Base-by-base conservation (phyloP, 2,329 filamentous ascomycete species). In the Aspergillus candidus region DNA sequence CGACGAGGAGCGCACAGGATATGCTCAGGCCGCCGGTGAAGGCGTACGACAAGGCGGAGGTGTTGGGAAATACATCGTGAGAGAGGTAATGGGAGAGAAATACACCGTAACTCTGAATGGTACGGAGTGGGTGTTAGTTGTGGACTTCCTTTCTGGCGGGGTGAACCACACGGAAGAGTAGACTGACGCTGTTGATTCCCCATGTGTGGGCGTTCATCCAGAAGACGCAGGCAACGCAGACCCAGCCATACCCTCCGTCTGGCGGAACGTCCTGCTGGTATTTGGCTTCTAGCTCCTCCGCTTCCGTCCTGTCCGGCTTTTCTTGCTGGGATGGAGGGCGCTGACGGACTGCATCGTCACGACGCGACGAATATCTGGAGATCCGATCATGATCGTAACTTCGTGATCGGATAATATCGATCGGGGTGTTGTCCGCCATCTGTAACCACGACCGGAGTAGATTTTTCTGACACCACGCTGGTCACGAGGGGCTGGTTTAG, bases 191-290 rank as follows among this genome's bases (percentile, higher is more conserved):
- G 60, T 88, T 88, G 48, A 88, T 68, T 6, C 84, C 84, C 84
- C 84, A 88, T 1, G 84, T 87, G 58, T 88, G 83, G 6, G 75
- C 79, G 58, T 85, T 86, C 45, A 85, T 75, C 49, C 79, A 62
- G 40, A 75, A 72, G 49, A 75, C 69, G 32, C 71, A 73, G 3
- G 69, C 55, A n/a, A 79, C 74, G 42, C 80, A 79, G 15, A 80
- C 72, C 78, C 79, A 82, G 47, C 79, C 78, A 65, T 80, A 82
- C 15, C 79, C 78, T 33, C 78, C 78, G 53, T 82, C 77, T 32
- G 70, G 70, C 29, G 67, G 63, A 4, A 63, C 52, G 44, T 69
- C 66, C 12, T 54, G 58, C 11, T 56, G 52, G 35, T 57, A 54
- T 40, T 64, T 67, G 35, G 58, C 56, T n/a, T 63, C 60, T 22